Evolutionary conservation across 2,329 filamentous ascomycete species (phyloP).

Genomic region (Fusarium succisae): DNA sequence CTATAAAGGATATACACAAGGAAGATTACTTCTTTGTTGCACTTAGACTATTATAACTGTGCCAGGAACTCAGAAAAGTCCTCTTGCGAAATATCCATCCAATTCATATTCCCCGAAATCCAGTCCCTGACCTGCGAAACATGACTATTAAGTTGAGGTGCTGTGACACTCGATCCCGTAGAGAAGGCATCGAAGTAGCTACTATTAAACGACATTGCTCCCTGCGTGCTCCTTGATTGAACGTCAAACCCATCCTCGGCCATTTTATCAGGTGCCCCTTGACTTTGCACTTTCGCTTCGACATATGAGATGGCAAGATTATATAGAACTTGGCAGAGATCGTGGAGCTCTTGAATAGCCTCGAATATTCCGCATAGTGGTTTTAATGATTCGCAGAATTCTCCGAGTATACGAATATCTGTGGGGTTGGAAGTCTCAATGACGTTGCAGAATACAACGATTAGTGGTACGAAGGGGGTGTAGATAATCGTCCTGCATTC

Average conservation of each 20-base stretch:
- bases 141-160: background rate
- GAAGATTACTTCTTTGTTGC: accelerated
- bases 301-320: background rate
- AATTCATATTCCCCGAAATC: background rate
- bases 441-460: background rate
- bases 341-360: background rate
- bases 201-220: background rate
- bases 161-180: background rate
- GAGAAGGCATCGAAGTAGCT: background rate
- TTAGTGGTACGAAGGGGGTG: background rate
- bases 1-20: too few relatives aligned
- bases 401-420: background rate
- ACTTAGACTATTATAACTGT: accelerated
- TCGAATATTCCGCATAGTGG: background rate
- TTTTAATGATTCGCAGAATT: background rate
- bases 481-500: background rate
- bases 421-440: background rate
- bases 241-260: background rate
- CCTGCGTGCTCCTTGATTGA: background rate
- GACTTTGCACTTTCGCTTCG: background rate
- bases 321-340: background rate
- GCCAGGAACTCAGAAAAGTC: background rate
- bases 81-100: background rate
- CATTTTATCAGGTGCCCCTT: background rate
- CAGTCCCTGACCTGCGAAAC: background rate